Evolutionary conservation across 192 early-diverging fungal species (phyloP).

Genomic region (Endogone sp.): DNA sequence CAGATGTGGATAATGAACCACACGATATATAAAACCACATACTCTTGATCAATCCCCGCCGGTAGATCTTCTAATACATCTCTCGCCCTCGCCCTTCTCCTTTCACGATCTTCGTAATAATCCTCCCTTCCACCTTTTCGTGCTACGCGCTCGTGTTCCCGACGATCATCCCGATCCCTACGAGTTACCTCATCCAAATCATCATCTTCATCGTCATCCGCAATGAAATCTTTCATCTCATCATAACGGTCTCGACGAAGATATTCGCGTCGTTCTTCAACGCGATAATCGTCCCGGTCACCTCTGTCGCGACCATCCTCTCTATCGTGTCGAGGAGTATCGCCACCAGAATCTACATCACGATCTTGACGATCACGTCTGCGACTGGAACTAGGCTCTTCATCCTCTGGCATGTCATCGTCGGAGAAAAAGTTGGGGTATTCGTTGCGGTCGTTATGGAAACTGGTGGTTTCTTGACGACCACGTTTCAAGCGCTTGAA

Average conservation of each 20-base stretch:
- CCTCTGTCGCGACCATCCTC: constrained; percentile 44
- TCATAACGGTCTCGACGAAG: constrained; percentile 30
- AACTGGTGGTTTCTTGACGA: constrained; percentile 43
- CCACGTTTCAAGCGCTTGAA: constrained; percentile 78
- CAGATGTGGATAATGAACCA: too few relatives aligned
- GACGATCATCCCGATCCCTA: neutral
- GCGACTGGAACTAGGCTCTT: constrained; percentile 8
- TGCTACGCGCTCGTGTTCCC: constrained; percentile 19
- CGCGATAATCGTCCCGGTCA: constrained; percentile 32
- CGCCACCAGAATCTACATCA: too few relatives aligned
- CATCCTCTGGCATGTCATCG: constrained; percentile 47
- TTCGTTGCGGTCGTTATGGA: constrained; percentile 25
- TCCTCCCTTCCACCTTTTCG: constrained; percentile 21
- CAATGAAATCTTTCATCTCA: constrained; percentile 51
- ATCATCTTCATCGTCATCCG: constrained; percentile 51
- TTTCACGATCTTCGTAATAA: constrained; percentile 21
- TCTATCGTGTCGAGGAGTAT: constrained; percentile 44
- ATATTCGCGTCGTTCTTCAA: constrained; percentile 24
- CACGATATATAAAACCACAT: neutral
- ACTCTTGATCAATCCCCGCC: constrained; percentile 21
- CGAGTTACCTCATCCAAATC: constrained; percentile 29
- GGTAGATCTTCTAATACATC: constrained; percentile 23
- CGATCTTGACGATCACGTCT: too few relatives aligned
- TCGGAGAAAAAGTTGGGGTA: constrained; percentile 70
- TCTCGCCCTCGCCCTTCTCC: constrained; percentile 34